Base-by-base conservation (phyloP, 2,329 filamentous ascomycete species). In the Fusarium robinianum region DNA sequence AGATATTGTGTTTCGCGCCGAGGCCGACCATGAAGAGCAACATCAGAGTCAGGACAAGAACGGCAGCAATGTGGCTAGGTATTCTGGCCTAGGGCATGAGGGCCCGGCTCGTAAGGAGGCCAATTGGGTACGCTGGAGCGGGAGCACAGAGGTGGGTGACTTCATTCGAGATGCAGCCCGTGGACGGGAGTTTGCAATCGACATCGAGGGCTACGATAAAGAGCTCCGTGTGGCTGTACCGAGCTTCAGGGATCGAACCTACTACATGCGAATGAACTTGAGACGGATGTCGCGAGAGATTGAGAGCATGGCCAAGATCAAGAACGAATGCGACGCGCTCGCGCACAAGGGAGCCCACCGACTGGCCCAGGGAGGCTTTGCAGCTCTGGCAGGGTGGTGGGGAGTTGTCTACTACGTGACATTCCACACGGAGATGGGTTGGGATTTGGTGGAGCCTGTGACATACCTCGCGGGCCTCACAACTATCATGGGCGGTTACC, bases 91-190 rank as follows among this genome's bases (percentile, higher is more conserved):
- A 1, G 87, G 87, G 3, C 83, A 78, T 31, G 82, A 88, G 58
- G 78, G 71, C 11, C 72, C 65, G 17, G 65, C 63, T 45, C 74
- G 57, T 4, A 63, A 68, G 5, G 71, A 78, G 24, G 71, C 65
- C 3, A 63, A 64, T 17, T 94, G 92, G 72, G 88, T 96, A 3
- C 84, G 90, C 19, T 96, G 91, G 91, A 90, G 86, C 30, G 83
- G 84, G 27, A 88, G 85, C 19, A 96, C 91, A 1, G 91, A 96
- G 65, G 87, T 96, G 21, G 91, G 91, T 8, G 91, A 96, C 69
- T 96, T 96, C 63, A 94, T 96, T 54, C 83, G 90, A 7, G 91
- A 96, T 63, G 90, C 91, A 0, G 88, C 90, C 1, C 77, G 88
- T 3, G 88, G 88, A 0, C 83, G 88, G 41, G 89, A 95, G 63